phyloP scores from a whole-genome alignment of 1,139 yeast genomes.

The Geotrichum europaeum region DNA sequence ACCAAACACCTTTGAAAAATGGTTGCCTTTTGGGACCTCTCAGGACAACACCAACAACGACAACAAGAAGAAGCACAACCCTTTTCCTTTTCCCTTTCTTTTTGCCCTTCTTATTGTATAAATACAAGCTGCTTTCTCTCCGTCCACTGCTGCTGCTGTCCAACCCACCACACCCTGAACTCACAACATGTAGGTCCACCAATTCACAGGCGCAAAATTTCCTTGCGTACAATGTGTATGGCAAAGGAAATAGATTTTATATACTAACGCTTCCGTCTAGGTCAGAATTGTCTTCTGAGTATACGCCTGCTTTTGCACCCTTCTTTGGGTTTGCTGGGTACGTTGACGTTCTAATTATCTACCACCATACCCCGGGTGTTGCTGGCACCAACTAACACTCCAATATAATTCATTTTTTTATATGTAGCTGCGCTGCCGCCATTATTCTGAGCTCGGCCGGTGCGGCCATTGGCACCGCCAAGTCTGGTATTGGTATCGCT shows the following conservation, averaged over 20 bases:
- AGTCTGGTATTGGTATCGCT: constrained; percentile 98
- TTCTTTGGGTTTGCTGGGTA: constrained; percentile 89
- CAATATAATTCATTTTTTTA: neutral
- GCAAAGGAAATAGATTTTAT: neutral
- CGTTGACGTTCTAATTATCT: constrained; percentile 20
- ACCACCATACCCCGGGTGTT: neutral
- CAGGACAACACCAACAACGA: neutral
- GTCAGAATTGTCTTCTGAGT: constrained; percentile 38
- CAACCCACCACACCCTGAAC: neutral
- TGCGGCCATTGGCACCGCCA: constrained; percentile 99
- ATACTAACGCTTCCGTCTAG: neutral
- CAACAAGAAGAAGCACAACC: neutral
- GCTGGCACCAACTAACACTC: neutral
- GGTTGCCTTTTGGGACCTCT: neutral
- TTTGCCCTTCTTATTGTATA: neutral
- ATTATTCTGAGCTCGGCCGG: constrained; percentile 89
- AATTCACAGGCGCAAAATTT: neutral
- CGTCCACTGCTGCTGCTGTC: neutral
- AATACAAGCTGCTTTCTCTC: neutral
- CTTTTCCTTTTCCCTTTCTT: neutral
- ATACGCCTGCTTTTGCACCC: constrained; percentile 84
- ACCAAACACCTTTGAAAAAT: neutral
- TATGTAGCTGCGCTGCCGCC: constrained; percentile 67
- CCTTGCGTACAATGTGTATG: neutral
- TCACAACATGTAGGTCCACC: neutral